Percentiles rank a stretch among this genome's conserved stretches.
Evolutionary conservation across 2,329 filamentous ascomycete genomes (phyloP).

Genomic region (Basipetospora chlamydospora): DNA sequence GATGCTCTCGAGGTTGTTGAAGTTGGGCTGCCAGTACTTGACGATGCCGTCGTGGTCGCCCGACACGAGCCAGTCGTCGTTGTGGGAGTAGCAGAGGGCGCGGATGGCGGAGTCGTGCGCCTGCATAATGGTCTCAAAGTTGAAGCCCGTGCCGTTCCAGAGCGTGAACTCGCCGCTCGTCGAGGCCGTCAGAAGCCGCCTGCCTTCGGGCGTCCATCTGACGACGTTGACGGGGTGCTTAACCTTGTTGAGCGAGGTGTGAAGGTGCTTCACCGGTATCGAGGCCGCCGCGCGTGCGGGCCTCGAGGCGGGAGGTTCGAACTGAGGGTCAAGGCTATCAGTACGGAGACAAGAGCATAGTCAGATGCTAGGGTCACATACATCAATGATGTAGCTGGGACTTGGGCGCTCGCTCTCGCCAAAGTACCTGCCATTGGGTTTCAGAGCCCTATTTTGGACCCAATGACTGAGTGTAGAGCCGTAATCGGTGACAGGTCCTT

Average conservation of each 20-base stretch:
- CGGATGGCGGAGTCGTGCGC: conserved; percentile 83
- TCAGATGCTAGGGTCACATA: conserved; percentile 25
- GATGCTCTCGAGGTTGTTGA: conserved; percentile 95
- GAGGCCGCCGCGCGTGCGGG: conserved; percentile 65
- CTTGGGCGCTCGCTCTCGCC: conserved; percentile 76
- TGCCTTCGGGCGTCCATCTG: conserved; percentile 91
- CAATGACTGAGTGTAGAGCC: conserved; percentile 80
- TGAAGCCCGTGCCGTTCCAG: conserved; percentile 98
- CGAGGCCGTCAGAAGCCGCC: conserved; percentile 78
- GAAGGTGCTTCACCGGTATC: conserved; percentile 86
- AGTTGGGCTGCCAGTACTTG: conserved; percentile 98
- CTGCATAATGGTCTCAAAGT: conserved; percentile 99
- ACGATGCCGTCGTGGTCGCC: conserved; percentile 89
- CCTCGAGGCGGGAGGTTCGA: conserved; percentile 72
- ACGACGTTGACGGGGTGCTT: conserved; percentile 97
- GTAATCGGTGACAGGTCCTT: conserved; percentile 87
- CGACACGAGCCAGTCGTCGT: conserved; percentile 92
- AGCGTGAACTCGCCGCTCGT: conserved; percentile 96
- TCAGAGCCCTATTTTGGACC: conserved; percentile 61
- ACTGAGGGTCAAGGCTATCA: conserved; percentile 31
- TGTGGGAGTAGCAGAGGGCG: conserved; percentile 77
- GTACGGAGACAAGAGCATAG: background rate
- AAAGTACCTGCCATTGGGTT: conserved; percentile 55
- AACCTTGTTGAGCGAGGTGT: conserved; percentile 97
- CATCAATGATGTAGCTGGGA: conserved; percentile 79